Conservation (phyloP, 306 rosid species). For the Mimosa bimucronata region DNA sequence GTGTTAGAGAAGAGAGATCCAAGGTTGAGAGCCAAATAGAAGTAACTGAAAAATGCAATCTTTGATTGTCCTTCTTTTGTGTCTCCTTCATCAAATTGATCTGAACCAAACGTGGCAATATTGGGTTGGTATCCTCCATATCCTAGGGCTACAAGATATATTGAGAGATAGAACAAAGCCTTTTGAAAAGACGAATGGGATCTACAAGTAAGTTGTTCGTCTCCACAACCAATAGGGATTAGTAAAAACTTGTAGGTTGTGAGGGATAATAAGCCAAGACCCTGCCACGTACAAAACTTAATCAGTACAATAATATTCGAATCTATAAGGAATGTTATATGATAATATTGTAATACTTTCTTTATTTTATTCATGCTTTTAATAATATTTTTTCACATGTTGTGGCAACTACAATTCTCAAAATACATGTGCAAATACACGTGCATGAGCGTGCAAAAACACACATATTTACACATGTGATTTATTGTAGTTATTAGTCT, state of each 20-base stretch:
- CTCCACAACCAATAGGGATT: conserved; percentile 73
- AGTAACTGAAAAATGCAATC: conserved; percentile 77
- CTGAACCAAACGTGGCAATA: conserved; percentile 87
- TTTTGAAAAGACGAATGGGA: conserved; percentile 46
- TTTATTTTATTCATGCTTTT: not conserved
- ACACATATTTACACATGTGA: not conserved
- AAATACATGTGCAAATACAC: not conserved
- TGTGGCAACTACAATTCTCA: not conserved
- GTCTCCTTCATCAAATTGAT: conserved; percentile 83
- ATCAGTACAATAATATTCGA: not conserved
- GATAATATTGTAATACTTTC: not conserved
- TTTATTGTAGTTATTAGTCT: too few relatives aligned
- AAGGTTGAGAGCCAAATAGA: conserved; percentile 77
- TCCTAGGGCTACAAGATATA: conserved; percentile 72
- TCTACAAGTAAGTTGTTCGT: conserved; percentile 52
- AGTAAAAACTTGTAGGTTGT: conserved; percentile 61
- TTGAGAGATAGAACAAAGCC: conserved; percentile 60
- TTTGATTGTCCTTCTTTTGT: conserved; percentile 64
- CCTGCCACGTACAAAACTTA: conserved; percentile 56
- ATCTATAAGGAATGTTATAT: not conserved
- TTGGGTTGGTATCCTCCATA: conserved; percentile 88
- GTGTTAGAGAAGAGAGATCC: conserved; percentile 89
- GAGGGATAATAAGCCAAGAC: conserved; percentile 60
- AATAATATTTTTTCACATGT: not conserved
- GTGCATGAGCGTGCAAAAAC: too few relatives aligned